Evolutionary conservation across 352 stramenopile species (phyloP), one percentile per base, ranked within the genome.

Genomic region (Pythium scleroteichum): DNA sequence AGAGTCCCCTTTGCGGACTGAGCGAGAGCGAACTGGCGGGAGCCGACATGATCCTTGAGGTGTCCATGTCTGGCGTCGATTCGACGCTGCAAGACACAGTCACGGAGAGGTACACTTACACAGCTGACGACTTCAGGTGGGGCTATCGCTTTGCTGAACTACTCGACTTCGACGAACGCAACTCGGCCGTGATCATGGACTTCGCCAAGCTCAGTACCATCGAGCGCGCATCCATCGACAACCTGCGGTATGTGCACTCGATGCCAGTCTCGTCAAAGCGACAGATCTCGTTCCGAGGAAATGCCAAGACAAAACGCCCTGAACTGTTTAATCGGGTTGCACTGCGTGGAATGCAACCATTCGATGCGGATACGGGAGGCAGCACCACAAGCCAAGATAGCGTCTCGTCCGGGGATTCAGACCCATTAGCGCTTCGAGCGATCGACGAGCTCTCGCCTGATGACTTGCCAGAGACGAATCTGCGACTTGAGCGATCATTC

Each of bases 41-140:
- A 20, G 84, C 82, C 2, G 78, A 94, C 65, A 91, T 91, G 78
- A 81, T 92, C 9, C 54, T 94, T 2, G 81, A 92, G 39, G 75
- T 90, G 7, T 71, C 81, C 10, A 87, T 92, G 78, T 82, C 79
- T 7, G 85, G 82, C 9, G 82, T 94, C 9, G 85, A 94, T 45
- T 92, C 85, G 44, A 94, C 81, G n/a, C 61, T 92, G 6, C 85
- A 94, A 56, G 81, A 89, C 58, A 92, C 82, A 1, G 79, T 94
- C n/a, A 73, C 82, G 0, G 82, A 94, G 58, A 76, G 84, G n/a
- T 82, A 85, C 49, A 83, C 82, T 22, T 94, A 94, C 64, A 90
- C 82, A 14, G 68, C 76, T 16, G 64, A 75, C 22, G 78, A 88
- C 53, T 53, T 94, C 24, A 74, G 72, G 53, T 89, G 78, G 78